A percentile compares a stretch with the other conserved stretches of the same genome.
These are phyloP conservation scores for Phytomonas sp. DNA, from an alignment of 208 protist genomes.

Conservation along the genomic window DNA sequence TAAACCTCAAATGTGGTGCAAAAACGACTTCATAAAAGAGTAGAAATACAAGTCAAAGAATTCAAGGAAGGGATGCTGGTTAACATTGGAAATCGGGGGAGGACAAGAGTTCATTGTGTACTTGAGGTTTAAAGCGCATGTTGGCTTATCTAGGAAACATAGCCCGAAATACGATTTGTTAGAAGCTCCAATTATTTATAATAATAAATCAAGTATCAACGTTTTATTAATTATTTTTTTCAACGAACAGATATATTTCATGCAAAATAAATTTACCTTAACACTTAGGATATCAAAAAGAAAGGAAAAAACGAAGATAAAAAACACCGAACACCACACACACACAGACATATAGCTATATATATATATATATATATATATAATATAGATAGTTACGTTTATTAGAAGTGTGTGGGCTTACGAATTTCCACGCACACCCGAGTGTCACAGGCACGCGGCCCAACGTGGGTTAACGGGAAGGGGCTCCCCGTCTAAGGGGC, in stretches of 20 bases:
- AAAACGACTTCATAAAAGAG: background rate
- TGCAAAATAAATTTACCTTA: background rate
- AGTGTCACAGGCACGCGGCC: too few species aligned
- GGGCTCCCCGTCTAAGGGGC: constrained; percentile 8
- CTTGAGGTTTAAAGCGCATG: constrained; percentile 1
- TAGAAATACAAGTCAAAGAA: constrained; percentile 5
- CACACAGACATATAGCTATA: too few species aligned
- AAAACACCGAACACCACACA: too few species aligned
- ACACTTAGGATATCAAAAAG: background rate
- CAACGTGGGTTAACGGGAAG: too few species aligned
- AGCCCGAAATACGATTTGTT: background rate
- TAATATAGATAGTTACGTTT: constrained; percentile 1
- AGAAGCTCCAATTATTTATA: background rate
- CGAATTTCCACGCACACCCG: too few species aligned
- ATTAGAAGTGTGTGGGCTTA: background rate
- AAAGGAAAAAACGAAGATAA: constrained; percentile 3
- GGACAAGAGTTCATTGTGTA: background rate
- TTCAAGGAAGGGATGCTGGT: constrained; percentile 2
- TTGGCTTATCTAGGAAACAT: constrained; percentile 6
- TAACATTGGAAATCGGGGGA: constrained; percentile 9
- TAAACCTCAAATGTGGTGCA: background rate
- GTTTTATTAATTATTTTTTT: constrained; percentile 3
- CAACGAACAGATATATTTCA: background rate
- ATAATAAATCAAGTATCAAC: background rate
- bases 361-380: background rate